Base-by-base conservation (phyloP, 169 alveolate genomes). In the Eimeria necatrix region DNA sequence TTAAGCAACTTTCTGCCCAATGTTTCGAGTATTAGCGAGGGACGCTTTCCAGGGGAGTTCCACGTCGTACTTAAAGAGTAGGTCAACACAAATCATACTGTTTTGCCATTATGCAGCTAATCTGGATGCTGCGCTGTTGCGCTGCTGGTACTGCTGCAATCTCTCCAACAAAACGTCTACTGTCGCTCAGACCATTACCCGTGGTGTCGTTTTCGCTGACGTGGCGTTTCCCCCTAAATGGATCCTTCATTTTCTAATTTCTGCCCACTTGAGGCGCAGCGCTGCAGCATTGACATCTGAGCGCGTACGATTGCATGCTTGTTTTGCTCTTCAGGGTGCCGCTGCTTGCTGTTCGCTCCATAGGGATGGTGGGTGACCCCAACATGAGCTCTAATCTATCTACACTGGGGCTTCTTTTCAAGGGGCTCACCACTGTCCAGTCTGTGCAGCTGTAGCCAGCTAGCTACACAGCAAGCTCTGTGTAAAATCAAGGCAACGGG, bases 281-380 rank as follows among this genome's bases (percentile, higher is more conserved):
- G 2, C 41, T 32, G 41, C 41, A 32, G 41, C 41, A 18, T 56
- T 56, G 68, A 12, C 68, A 56, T 56, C 20, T 56, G 68, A 12
- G 68, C 2, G 68, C 20, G 12, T 56, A 12, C 20, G 68, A 56
- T 2, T 56, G 12, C 20, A 56, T 56, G 12, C 22, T 56, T 56
- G 12, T 12, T 48, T 76, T 76, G 76, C 12, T 64, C 12, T 20
- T 76, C 46, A 91, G 95, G 8, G 71, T 91, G 4, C 95, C 95
- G 24, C 61, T 78, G 91, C 56, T 84, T 80, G 90, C 73, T 12
- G 83, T 91, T 10, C 95, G 95, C 22, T 53, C 91, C 46, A 74
- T 91, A n/a, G 95, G 95, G 51, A 91, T 91, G 90, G 90, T 84
- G 18, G 95, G 74, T 2, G 95, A 91, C 46, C 91, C 95, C 24